Evolutionary conservation across 1,139 yeast genomes (phyloP), one percentile per base, ranked within the genome.

Genomic region (Kurtzmaniella quercitrusa): DNA sequence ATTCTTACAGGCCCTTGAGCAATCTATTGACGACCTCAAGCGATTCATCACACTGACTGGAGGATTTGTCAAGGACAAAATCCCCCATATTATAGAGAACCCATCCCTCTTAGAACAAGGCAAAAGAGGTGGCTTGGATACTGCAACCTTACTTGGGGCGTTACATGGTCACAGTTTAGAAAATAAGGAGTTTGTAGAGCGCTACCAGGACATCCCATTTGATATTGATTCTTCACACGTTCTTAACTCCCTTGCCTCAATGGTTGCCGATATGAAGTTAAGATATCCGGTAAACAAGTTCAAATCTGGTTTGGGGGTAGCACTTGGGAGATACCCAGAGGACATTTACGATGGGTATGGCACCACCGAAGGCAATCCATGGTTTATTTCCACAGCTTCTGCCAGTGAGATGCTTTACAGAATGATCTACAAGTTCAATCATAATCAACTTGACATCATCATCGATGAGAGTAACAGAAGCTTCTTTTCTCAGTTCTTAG

Each of bases 251-350:
- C 65, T 85, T 43, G 66, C 73, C 42, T 74, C 75, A 4, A 60
- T 88, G 59, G 73, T 83, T 2, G 65, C 73, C 38, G 85, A 83
- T 49, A 88, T 89, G 95, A 76, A 77, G 48, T 59, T 67, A 34
- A 66, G 93, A 44, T 90, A 85, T 59, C 94, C 95, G 1, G 75
- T 91, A 37, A 91, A 91, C 62, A 77, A 72, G 45, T 61, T 63
- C 10, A 63, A 73, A 41, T 59, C 73, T 18, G 68, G 71, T 2
- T 48, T 58, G 55, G 95, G 94, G 0, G 81, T 84, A 37, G 96
- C 87, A 0, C 65, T 91, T 41, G 98, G 98, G 1, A 71, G 98
- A 56, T 93, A 93, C 57, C 96, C 97, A 0, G 98, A 91, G 57
- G 98, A 93, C 63, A 64, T 85, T 11, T 93, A 93, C 61, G 86